Evolutionary conservation across 495 filamentous ascomycete genomes (phyloP).

Genomic region (Cladorrhinum samala): DNA sequence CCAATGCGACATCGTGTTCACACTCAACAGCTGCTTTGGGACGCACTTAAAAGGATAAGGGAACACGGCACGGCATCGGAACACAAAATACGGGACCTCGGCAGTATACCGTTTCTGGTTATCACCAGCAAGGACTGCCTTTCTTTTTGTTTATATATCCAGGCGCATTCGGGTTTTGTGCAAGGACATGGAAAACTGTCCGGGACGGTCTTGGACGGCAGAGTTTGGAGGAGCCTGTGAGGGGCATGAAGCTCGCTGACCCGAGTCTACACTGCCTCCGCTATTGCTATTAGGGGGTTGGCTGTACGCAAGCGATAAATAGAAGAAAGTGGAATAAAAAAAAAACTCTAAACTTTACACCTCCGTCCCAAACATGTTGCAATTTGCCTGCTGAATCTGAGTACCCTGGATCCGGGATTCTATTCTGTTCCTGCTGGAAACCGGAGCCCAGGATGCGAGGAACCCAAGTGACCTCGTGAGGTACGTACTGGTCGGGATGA

Average conservation of each 20-base stretch:
- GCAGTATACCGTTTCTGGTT: no score
- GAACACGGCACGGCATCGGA: background rate
- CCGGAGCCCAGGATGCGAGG: no score
- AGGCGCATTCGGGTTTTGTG: background rate
- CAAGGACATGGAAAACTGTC: background rate
- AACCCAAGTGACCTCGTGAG: background rate
- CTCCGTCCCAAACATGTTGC: no score
- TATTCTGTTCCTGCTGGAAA: background rate
- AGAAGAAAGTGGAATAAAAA: no score
- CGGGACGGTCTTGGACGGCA: background rate
- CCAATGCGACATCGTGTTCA: no score
- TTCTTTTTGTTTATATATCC: background rate
- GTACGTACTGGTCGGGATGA: background rate
- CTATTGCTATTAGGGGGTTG: no score
- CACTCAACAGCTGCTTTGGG: background rate
- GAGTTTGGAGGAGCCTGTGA: no score
- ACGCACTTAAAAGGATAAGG: background rate
- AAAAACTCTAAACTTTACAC: no score
- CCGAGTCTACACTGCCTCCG: no score
- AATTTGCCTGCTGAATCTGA: no score
- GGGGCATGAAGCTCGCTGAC: no score
- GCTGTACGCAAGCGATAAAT: no score
- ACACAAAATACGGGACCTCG: background rate
- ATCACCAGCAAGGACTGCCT: background rate
- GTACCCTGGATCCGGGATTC: background rate